These are phyloP conservation scores for Brassica rapa DNA, from an alignment of 345 rosid genomes.

Conservation along the genomic window DNA sequence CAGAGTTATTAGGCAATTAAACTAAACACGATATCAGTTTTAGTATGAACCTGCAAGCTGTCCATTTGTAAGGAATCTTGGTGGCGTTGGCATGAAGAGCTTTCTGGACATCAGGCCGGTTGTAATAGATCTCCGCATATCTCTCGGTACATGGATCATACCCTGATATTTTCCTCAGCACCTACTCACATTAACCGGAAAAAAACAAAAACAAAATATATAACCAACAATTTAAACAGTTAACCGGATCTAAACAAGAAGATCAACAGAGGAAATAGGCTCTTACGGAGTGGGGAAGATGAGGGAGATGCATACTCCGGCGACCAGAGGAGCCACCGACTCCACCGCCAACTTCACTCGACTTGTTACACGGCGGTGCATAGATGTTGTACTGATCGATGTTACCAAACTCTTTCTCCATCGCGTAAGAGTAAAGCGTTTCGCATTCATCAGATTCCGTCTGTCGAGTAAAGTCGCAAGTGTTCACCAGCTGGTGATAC, in stretches of 20 bases:
- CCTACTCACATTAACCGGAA: slow-evolving; percentile 36
- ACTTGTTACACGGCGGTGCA: slow-evolving; percentile 84
- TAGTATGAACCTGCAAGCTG: slow-evolving; percentile 79
- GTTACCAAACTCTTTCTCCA: slow-evolving; percentile 94
- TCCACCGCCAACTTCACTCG: slow-evolving; percentile 55
- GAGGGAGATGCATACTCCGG: slow-evolving; percentile 62
- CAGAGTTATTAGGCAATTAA: background rate
- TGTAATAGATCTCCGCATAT: slow-evolving; percentile 92
- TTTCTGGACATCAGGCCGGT: slow-evolving; percentile 82
- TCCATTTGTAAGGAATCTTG: slow-evolving; percentile 82
- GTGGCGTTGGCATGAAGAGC: slow-evolving; percentile 86
- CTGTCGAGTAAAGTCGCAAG: slow-evolving; percentile 78
- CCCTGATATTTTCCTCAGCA: slow-evolving; percentile 62
- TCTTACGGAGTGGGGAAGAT: slow-evolving; percentile 55
- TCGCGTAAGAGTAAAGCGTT: slow-evolving; percentile 80
- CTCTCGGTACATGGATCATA: slow-evolving; percentile 99
- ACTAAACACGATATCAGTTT: background rate
- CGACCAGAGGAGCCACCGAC: slow-evolving; percentile 42
- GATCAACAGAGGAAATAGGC: background rate
- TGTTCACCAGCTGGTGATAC: slow-evolving; percentile 71
- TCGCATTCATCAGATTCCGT: slow-evolving; percentile 89
- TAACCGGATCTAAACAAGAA: slow-evolving; percentile 2
- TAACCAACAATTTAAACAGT: background rate
- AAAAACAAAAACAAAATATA: background rate
- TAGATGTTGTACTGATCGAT: slow-evolving; percentile 96